Base-by-base conservation (phyloP, 192 early-diverging fungal genomes). In the Linnemannia schmuckeri region DNA sequence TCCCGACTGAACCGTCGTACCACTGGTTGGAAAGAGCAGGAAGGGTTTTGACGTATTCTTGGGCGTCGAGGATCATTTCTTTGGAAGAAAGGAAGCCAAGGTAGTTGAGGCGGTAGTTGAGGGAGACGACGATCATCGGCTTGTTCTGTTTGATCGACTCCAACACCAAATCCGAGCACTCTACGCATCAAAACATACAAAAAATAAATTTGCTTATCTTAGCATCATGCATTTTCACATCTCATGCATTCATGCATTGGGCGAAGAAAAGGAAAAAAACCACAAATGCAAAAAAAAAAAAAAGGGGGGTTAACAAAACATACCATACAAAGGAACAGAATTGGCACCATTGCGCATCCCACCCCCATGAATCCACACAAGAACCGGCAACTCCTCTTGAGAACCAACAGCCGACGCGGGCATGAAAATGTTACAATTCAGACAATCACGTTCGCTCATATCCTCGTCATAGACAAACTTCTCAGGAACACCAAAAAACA, bases 31-130 rank as follows among this genome's bases (percentile, higher is more conserved):
- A 3, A 6, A 20, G 35, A 13, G 13, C n/a, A 10, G 40, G 46
- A 35, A 74, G 10, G 15, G 40, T 37, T 52, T 47, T 35, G 38
- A 47, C 12, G 27, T 74, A 13, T 4, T 72, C 37, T 22, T 75
- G 52, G 24, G 83, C 74, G 18, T 88, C 88, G 13, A 72, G 73
- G 5, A 79, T 38, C 13, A 88, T 52, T 41, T 84, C 84, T 10
- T 79, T 74, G 55, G 75, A 80, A 20, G 89, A 72, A 35, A 92
- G 81, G 70, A 84, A 90, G 1, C 92, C 92, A 15, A 88, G 73
- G 33, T 81, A 78, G 75, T 91, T 91, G 27, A 92, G 83, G 1
- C 92, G 89, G 69, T 93, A 92, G 78, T 90, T 92, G 72, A 88
- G 42, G 6, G 75, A 74, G 12, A 93, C 91, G n/a, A 93, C 79